A percentile compares a stretch with the other conserved stretches of the same genome.
These are phyloP conservation scores for Calonectria honghensis DNA, from an alignment of 2,329 filamentous ascomycete genomes.

Conservation along the genomic window DNA sequence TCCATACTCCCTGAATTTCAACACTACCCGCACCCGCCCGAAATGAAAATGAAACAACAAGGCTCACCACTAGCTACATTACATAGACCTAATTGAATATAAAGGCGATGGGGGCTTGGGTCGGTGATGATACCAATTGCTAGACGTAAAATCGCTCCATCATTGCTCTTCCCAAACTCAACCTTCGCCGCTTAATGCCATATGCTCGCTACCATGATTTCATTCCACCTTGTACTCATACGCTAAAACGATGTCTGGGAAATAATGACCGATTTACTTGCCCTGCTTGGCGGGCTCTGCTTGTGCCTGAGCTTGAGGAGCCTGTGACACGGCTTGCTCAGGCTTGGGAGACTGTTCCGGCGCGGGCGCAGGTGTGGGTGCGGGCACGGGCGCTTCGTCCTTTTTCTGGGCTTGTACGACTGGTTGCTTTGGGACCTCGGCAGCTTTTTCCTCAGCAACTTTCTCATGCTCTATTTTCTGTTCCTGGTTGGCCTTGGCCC, in stretches of 20 bases:
- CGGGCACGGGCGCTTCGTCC: not conserved
- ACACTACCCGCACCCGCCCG: slow-evolving; percentile 48
- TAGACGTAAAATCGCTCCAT: slow-evolving; percentile 41
- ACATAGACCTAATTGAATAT: slow-evolving; percentile 52
- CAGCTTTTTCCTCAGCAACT: slow-evolving; percentile 26
- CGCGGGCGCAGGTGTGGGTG: slow-evolving; percentile 12
- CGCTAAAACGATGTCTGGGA: slow-evolving; percentile 28
- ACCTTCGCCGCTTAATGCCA: slow-evolving; percentile 41
- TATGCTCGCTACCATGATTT: slow-evolving; percentile 34
- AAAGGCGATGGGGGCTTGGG: slow-evolving; percentile 41
- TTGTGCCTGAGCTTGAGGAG: slow-evolving; percentile 23
- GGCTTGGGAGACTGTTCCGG: slow-evolving; percentile 31
- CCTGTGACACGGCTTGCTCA: slow-evolving; percentile 28
- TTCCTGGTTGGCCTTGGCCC: not conserved
- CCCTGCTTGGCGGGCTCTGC: slow-evolving; percentile 35
- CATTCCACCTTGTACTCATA: slow-evolving; percentile 28
- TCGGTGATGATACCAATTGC: slow-evolving; percentile 39
- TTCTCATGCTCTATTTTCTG: slow-evolving; percentile 31
- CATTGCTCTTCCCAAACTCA: slow-evolving; percentile 39
- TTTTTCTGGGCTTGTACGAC: not conserved
- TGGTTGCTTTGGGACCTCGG: not conserved
- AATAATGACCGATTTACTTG: slow-evolving; percentile 21
- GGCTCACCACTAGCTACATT: slow-evolving; percentile 48
- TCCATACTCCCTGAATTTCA: slow-evolving; percentile 50
- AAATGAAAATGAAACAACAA: slow-evolving; percentile 41